A percentile compares a stretch with the other conserved stretches of the same genome.
These are phyloP conservation scores for Cercospora brassicicola DNA, from an alignment of 2,329 filamentous ascomycete species.

Conservation along the genomic window DNA sequence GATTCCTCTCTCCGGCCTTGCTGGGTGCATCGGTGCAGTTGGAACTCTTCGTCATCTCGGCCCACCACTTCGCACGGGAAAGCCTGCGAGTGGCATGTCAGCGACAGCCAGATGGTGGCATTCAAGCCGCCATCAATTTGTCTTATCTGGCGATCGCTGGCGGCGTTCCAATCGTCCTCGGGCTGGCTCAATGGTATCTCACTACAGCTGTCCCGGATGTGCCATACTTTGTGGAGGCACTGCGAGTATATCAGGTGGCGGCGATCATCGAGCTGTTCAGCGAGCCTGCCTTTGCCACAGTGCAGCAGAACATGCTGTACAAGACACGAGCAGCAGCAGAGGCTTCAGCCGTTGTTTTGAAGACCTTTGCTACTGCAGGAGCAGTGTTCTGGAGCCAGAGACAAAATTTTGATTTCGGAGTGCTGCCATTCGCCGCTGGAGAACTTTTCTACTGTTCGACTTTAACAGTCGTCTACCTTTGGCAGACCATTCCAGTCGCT, in stretches of 20 bases:
- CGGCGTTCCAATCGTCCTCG: slow-evolving; percentile 58
- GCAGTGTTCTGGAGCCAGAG: slow-evolving; percentile 65
- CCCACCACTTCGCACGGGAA: slow-evolving; percentile 93
- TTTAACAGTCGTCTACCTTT: slow-evolving; percentile 69
- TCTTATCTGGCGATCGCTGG: slow-evolving; percentile 75
- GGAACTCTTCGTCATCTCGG: slow-evolving; percentile 86
- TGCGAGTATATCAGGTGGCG: slow-evolving; percentile 58
- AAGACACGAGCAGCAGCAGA: slow-evolving; percentile 79
- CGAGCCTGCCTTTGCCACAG: slow-evolving; percentile 85
- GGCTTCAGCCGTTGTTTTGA: slow-evolving; percentile 73
- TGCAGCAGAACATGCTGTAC: slow-evolving; percentile 79
- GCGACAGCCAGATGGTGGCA: slow-evolving; percentile 55
- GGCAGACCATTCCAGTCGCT: slow-evolving; percentile 60
- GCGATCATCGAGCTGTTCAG: slow-evolving; percentile 73
- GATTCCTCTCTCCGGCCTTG: slow-evolving; percentile 79
- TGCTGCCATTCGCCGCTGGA: slow-evolving; percentile 84
- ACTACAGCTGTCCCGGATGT: slow-evolving; percentile 54
- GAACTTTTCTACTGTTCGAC: slow-evolving; percentile 73
- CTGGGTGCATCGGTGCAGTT: slow-evolving; percentile 86
- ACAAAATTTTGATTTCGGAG: slow-evolving; percentile 61
- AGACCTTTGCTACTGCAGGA: slow-evolving; percentile 73
- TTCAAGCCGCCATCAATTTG: slow-evolving; percentile 82
- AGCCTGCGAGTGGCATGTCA: slow-evolving; percentile 89
- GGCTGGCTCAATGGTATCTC: slow-evolving; percentile 69
- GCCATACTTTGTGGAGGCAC: slow-evolving; percentile 62